These are phyloP conservation scores for Metschnikowia arizonensis DNA, from an alignment of 805 yeast species.

Conservation along the genomic window DNA sequence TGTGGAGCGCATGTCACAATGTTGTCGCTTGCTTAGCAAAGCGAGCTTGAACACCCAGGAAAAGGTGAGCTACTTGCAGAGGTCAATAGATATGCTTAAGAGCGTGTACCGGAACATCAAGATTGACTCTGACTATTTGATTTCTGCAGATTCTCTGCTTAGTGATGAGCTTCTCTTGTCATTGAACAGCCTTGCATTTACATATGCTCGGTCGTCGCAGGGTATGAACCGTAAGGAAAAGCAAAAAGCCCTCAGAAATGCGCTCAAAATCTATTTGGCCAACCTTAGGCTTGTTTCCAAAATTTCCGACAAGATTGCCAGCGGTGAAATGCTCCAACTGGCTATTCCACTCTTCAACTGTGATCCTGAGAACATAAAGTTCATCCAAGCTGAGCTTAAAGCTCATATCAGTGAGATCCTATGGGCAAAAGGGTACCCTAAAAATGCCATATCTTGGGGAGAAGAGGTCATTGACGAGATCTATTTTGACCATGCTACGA, in stretches of 20 bases:
- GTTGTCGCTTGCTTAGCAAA: constrained; percentile 34
- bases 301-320: constrained; percentile 18
- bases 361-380: constrained; percentile 24
- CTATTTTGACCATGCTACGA: constrained; percentile 27
- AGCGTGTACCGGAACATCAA: constrained; percentile 26
- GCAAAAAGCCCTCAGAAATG: constrained; percentile 18
- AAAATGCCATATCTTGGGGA: constrained; percentile 39
- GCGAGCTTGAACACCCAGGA: constrained; percentile 21
- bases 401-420: constrained; percentile 40
- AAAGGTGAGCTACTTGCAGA: constrained; percentile 24
- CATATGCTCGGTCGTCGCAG: constrained; percentile 19
- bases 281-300: constrained; percentile 26
- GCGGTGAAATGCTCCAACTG: constrained; percentile 22
- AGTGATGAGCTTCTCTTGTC: constrained; percentile 36
- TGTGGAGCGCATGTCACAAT: constrained; percentile 38
- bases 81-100: constrained; percentile 32
- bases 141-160: constrained; percentile 25
- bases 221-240: constrained; percentile 9
- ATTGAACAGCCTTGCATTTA: constrained; percentile 34
- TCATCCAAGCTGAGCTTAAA: constrained; percentile 30
- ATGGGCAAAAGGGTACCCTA: constrained; percentile 38
- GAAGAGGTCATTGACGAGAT: constrained; percentile 39
- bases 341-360: constrained; percentile 37
- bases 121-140: constrained; percentile 23
- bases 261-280: constrained; percentile 37